Evolutionary conservation across 805 yeast species (phyloP), one percentile per base, ranked within the genome.

Genomic region (Kregervanrija pseudodelftensis): DNA sequence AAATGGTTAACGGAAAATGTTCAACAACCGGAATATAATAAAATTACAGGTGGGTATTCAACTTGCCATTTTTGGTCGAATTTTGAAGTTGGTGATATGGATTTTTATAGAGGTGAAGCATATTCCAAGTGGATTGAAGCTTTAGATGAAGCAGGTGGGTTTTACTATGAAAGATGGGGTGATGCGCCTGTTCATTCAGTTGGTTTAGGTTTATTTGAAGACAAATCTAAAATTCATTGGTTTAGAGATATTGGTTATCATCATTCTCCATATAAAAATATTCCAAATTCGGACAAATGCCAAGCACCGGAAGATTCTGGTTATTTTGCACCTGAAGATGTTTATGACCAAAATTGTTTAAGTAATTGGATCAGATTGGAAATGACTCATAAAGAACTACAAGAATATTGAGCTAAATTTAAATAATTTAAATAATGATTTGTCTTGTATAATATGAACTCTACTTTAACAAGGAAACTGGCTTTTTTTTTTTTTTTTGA

Each of bases 121-220:
- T 87, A 87, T 58, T 69, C 73, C 33, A 65, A 67, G 15, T 87
- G 85, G 79, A 76, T 84, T 60, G 70, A 82, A 38, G 69, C 72
- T 52, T 66, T 87, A 40, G 95, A 87, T 48, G 58, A 69, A n/a
- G 68, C 80, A 2, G 93, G 93, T 37, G 90, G 90, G 11, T 87
- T 86, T 58, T 87, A 85, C 60, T 87, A 87, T 58, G 96, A 89
- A 63, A 68, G 95, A 53, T 87, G 95, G 95, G 95, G 95, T 4
- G 95, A 87, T 67, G 95, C 95, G 0, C 95, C 95, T 1, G 93
- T 87, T 2, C 93, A 86, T 59, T 78, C 88, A 14, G 64, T 87
- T 44, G 95, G 90, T 1, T 64, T 85, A 37, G 79, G 79, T 17
- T 60, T 85, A 47, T 85, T 87, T 59, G 86, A 83, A 17, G 89